Evolutionary conservation across 345 rosid species (phyloP).

Genomic region (Salix viminalis): DNA sequence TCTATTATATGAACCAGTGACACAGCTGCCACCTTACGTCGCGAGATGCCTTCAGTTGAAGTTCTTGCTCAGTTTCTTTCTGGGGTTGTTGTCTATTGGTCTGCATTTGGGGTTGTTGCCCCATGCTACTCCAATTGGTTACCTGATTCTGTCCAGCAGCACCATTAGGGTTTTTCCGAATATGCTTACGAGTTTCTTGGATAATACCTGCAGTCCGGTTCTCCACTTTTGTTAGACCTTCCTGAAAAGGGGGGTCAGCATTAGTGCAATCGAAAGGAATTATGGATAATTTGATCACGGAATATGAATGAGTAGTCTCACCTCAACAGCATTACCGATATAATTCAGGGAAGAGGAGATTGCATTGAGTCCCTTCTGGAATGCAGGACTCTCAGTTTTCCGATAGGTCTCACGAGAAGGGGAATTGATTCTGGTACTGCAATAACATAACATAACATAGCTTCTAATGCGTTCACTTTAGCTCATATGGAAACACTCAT

Average conservation of each 20-base stretch:
- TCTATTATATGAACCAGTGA: slow-evolving; percentile 37
- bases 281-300: background rate
- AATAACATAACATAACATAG: slow-evolving; percentile 11
- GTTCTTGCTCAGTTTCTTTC: slow-evolving; percentile 48
- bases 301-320: background rate
- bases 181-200: slow-evolving; percentile 35
- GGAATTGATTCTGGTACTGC: slow-evolving; percentile 31
- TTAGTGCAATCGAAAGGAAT: background rate
- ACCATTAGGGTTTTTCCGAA: slow-evolving; percentile 18
- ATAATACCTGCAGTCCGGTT: slow-evolving; percentile 28
- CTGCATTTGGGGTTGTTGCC: slow-evolving; percentile 34
- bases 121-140: background rate
- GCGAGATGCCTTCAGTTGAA: slow-evolving; percentile 97
- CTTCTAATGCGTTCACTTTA: background rate
- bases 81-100: slow-evolving; percentile 13
- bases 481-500: background rate
- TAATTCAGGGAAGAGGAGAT: slow-evolving; percentile 29
- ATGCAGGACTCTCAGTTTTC: slow-evolving; percentile 4
- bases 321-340: slow-evolving; percentile 33
- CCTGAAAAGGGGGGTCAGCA: slow-evolving; percentile 11
- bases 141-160: slow-evolving; percentile 16
- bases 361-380: slow-evolving; percentile 29
- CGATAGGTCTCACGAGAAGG: slow-evolving; percentile 21
- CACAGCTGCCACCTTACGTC: slow-evolving; percentile 89
- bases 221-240: slow-evolving; percentile 28